A percentile compares a stretch with the other conserved stretches of the same genome.
phyloP scores from a whole-genome alignment of 768 basidiomycete genomes.

The Collybia mongolica region DNA sequence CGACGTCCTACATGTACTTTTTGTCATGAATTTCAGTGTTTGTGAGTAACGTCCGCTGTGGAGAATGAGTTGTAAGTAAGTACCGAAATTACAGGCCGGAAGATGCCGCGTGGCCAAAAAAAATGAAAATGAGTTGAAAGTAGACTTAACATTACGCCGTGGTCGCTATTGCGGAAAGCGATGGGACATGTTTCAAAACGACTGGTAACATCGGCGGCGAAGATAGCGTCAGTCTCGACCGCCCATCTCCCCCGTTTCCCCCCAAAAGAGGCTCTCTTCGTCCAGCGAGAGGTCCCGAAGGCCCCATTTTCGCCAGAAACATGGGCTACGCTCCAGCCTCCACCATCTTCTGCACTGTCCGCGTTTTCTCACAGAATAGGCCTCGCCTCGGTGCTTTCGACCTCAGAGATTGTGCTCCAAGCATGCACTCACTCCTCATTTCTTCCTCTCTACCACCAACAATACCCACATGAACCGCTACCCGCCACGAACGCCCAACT shows the following conservation, averaged over 20 bases:
- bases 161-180: no score
- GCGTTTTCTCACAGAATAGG: conserved; percentile 80
- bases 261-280: conserved; percentile 50
- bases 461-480: conserved; percentile 51
- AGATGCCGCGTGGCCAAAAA: not conserved
- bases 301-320: conserved; percentile 58
- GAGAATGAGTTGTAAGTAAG: no score
- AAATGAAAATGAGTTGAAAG: not conserved
- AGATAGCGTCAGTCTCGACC: conserved; percentile 52
- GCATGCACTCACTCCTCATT: conserved; percentile 82
- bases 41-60: no score
- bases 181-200: conserved; percentile 23
- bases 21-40: no score
- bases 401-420: conserved; percentile 59
- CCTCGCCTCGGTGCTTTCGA: conserved; percentile 53
- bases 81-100: not conserved
- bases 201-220: conserved; percentile 42
- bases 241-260: conserved; percentile 58
- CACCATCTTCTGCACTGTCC: conserved; percentile 66
- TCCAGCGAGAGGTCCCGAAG: conserved; percentile 27
- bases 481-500: conserved; percentile 76
- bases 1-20: no score
- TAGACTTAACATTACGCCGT: no score
- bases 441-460: conserved; percentile 49
- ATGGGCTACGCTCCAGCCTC: conserved; percentile 73